phyloP scores from a whole-genome alignment of 2,329 filamentous ascomycete species.

The Fusarium heterosporum region DNA sequence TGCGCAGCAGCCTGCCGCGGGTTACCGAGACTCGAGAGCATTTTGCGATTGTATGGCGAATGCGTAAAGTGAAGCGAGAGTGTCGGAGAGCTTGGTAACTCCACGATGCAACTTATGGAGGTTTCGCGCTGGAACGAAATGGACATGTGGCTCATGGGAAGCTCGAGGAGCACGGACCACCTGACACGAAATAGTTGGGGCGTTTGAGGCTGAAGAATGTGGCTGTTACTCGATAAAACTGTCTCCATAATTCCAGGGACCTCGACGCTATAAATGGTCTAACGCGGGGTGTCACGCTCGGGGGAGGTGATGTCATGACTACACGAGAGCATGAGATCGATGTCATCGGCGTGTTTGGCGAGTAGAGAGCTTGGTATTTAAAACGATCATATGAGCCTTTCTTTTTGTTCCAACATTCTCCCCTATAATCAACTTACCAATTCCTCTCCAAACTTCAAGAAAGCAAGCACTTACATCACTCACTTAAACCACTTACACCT shows the following conservation, averaged over 20 bases:
- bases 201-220: slow-evolving; percentile 25
- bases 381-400: slow-evolving; percentile 11
- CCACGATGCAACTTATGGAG: slow-evolving; percentile 37
- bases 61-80: neutral
- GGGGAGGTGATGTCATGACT: slow-evolving; percentile 47
- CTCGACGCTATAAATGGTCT: slow-evolving; percentile 29
- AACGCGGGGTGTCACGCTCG: slow-evolving; percentile 25
- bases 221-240: slow-evolving; percentile 17
- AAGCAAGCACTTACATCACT: neutral
- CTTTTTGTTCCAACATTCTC: neutral
- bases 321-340: slow-evolving; percentile 36
- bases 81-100: slow-evolving; percentile 32
- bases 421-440: neutral
- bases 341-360: slow-evolving; percentile 42
- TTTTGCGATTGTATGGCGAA: slow-evolving; percentile 49
- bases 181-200: slow-evolving; percentile 16
- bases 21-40: slow-evolving; percentile 78
- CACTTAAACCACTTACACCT: slow-evolving; percentile 1
- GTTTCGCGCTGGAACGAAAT: slow-evolving; percentile 23
- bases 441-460: neutral
- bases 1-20: slow-evolving; percentile 85
- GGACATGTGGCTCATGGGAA: slow-evolving; percentile 42
- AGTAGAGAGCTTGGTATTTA: slow-evolving; percentile 34
- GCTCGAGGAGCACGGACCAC: slow-evolving; percentile 34
- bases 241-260: slow-evolving; percentile 32